Percentiles rank a stretch among this genome's conserved stretches.
Conservation (phyloP, 2,329 filamentous ascomycete species). For the Diplodia seriata region DNA sequence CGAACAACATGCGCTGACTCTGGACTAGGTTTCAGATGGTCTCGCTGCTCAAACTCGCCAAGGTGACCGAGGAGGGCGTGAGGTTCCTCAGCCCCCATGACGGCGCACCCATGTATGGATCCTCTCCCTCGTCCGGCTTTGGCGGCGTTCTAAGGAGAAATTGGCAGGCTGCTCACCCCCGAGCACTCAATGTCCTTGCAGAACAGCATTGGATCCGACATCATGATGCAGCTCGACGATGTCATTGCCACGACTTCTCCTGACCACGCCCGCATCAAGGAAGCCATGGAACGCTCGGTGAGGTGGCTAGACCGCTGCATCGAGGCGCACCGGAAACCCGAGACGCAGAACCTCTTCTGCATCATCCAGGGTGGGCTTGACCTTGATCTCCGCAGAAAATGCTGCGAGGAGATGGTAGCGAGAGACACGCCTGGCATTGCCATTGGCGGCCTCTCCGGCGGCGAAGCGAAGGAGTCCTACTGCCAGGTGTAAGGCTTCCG, state of each 20-base stretch:
- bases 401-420: slow-evolving; percentile 84
- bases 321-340: slow-evolving; percentile 81
- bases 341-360: slow-evolving; percentile 91
- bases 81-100: slow-evolving; percentile 96
- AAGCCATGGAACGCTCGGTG: slow-evolving; percentile 93
- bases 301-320: slow-evolving; percentile 97
- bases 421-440: slow-evolving; percentile 94
- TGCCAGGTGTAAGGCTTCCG: slow-evolving; percentile 70
- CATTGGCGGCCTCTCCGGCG: slow-evolving; percentile 92
- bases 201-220: slow-evolving; percentile 96
- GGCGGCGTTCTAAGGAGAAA: slow-evolving; percentile 10
- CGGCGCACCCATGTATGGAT: slow-evolving; percentile 78
- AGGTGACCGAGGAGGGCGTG: slow-evolving; percentile 93
- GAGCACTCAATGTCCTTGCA: slow-evolving; percentile 96
- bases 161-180: slow-evolving; percentile 77
- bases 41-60: slow-evolving; percentile 88
- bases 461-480: slow-evolving; percentile 92
- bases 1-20: slow-evolving; percentile 40
- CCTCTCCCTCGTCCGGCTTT: neutral
- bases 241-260: slow-evolving; percentile 96
- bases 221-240: slow-evolving; percentile 99
- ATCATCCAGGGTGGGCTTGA: slow-evolving; percentile 98
- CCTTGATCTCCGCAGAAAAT: slow-evolving; percentile 81
- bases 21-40: slow-evolving; percentile 92
- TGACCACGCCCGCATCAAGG: slow-evolving; percentile 83